phyloP scores from a whole-genome alignment of 1,284 basidiomycete genomes.

The Marasmius oreades region DNA sequence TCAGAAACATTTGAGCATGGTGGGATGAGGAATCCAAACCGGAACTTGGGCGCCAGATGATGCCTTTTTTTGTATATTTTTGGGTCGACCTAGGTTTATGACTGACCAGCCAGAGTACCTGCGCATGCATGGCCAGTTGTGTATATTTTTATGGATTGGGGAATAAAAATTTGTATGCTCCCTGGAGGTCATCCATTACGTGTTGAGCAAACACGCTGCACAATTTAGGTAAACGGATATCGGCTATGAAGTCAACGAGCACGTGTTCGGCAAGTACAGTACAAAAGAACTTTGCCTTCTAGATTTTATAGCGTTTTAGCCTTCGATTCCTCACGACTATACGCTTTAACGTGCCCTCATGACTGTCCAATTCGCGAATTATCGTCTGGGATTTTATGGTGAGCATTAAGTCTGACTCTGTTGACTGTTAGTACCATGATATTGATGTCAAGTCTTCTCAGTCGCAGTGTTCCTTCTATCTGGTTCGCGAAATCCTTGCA shows the following conservation, averaged over 20 bases:
- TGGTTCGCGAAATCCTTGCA: conserved; percentile 26
- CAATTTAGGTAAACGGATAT: background rate
- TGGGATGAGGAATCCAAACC: conserved; percentile 41
- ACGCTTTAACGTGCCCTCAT: too few species aligned
- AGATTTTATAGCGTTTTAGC: too few species aligned
- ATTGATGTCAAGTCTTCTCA: conserved; percentile 21
- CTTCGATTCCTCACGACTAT: too few species aligned
- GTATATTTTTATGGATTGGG: background rate
- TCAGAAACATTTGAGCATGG: conserved; percentile 41
- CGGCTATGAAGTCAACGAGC: background rate
- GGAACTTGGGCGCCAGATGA: conserved; percentile 6
- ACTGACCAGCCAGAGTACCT: too few species aligned
- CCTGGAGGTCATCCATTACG: too few species aligned
- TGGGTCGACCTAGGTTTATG: conserved; percentile 5
- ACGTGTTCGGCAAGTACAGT: background rate
- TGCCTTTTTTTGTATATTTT: conserved; percentile 19
- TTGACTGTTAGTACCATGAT: background rate
- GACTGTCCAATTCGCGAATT: conserved; percentile 55
- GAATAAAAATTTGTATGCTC: background rate
- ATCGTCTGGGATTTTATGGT: conserved; percentile 50
- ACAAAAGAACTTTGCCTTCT: too few species aligned
- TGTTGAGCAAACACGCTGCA: too few species aligned
- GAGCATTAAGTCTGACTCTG: conserved; percentile 19
- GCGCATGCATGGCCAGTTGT: background rate
- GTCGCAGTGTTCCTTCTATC: conserved; percentile 58